Conservation (phyloP, 208 protist species). For the Wallacemonas sp. region DNA sequence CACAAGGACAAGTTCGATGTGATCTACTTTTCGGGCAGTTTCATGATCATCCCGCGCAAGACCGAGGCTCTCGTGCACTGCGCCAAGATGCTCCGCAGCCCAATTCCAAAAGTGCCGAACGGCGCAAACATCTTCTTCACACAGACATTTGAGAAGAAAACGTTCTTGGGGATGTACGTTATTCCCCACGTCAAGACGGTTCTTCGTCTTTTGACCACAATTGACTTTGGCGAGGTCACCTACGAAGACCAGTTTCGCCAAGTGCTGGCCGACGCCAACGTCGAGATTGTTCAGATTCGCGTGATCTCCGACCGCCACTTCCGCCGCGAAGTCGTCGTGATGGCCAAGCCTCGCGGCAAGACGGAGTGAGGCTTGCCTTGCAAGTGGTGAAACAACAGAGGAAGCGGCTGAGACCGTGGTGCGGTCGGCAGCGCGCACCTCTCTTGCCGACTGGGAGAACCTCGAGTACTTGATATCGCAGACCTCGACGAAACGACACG, state of each 20-base stretch:
- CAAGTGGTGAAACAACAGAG: conserved; percentile 9
- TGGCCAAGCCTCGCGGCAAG: conserved; percentile 52
- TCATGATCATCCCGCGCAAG: conserved; percentile 74
- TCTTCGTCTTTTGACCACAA: conserved; percentile 60
- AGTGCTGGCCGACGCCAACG: conserved; percentile 42
- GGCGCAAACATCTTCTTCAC: conserved; percentile 77
- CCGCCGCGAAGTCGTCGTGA: conserved; percentile 58
- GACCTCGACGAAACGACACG: too few relatives aligned
- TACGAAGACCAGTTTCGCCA: conserved; percentile 74
- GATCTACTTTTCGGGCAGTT: conserved; percentile 83
- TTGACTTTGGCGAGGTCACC: conserved; percentile 87
- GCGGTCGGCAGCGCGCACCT: too few relatives aligned
- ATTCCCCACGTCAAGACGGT: conserved; percentile 60
- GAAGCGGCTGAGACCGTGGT: too few relatives aligned
- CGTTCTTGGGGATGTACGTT: conserved; percentile 55
- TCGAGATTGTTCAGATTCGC: conserved; percentile 57
- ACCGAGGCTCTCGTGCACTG: conserved; percentile 58
- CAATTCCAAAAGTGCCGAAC: conserved; percentile 38
- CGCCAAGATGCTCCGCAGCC: conserved; percentile 61
- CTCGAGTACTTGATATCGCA: too few relatives aligned
- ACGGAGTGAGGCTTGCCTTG: conserved; percentile 2
- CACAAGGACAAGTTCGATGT: conserved; percentile 58
- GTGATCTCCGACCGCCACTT: conserved; percentile 48
- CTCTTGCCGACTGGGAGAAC: too few relatives aligned
- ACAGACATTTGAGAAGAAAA: conserved; percentile 74